Base-by-base conservation (phyloP, 805 yeast species). In the Debaryomyces prosopidis region DNA sequence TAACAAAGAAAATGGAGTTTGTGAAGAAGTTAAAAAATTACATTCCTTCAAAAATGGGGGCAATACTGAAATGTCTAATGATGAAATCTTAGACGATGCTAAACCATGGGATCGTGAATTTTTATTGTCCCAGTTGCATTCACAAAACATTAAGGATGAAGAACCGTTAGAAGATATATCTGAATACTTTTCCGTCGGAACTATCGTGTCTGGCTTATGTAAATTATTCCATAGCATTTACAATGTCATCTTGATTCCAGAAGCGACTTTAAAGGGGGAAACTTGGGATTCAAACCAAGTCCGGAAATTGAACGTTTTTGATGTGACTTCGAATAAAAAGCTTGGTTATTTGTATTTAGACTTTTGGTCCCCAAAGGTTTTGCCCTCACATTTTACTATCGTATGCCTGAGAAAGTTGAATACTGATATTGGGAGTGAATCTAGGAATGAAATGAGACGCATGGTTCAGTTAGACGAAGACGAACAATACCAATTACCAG, bases 61-160 rank as follows among this genome's bases (percentile, higher is more conserved):
- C 14, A 35, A 42, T n/a, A 35, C 45, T 10, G 45, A 51, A 9
- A 4, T 34, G 15, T 11, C 47, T 23, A 52, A 52, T 30, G 53
- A 54, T 23, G 75, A 76, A 17, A 65, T 81, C 2, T 60, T 79
- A 4, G 65, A 65, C 7, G 62, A 64, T 10, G 74, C 90, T 27
- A 78, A 81, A 48, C 97, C 97, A 1, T 94, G 98, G 98, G 98
- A 94, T 63, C 77, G 96, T 49, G 96, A 90, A 51, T 91, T 78
- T 47, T 51, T 78, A 19, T 54, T 70, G 30, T 45, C 52, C 4
- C 57, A 62, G 40, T 47, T 55, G 6, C 60, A 58, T 17, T 14
- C 46, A 34, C 33, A 41, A 26, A 28, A 27, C 45, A 58, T 39
- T 54, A 70, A 38, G 16, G 58, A 68, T 18, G 65, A 64, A 39